These are phyloP conservation scores for Phyllosticta paracitricarpa DNA, from an alignment of 2,329 filamentous ascomycete genomes.

Conservation along the genomic window DNA sequence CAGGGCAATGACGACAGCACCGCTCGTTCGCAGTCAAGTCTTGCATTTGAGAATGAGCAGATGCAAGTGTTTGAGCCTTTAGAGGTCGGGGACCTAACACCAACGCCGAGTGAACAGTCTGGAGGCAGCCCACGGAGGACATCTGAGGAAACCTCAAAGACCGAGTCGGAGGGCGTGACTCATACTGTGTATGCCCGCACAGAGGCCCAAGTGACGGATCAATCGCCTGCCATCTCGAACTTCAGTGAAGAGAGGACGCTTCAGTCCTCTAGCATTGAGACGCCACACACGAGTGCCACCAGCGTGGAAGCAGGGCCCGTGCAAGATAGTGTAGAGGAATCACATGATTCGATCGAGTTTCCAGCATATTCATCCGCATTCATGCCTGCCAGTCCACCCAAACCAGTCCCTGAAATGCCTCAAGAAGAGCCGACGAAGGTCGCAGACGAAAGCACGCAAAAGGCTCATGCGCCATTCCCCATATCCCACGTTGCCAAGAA, in stretches of 20 bases:
- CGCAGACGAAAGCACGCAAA: background rate
- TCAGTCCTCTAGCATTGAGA: background rate
- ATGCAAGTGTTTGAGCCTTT: slow-evolving; percentile 10
- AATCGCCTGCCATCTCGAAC: background rate
- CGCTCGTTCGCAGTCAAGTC: background rate
- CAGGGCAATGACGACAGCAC: background rate
- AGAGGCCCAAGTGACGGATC: background rate
- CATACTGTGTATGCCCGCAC: background rate
- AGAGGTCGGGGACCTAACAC: slow-evolving; percentile 6
- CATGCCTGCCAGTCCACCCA: background rate
- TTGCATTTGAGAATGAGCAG: background rate
- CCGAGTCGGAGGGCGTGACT: background rate
- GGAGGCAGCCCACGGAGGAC: background rate
- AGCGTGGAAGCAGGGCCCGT: background rate
- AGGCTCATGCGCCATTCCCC: slow-evolving; percentile 46
- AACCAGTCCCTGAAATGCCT: background rate
- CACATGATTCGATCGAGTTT: background rate
- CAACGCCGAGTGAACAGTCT: slow-evolving; percentile 4
- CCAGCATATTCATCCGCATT: background rate
- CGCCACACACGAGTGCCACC: background rate
- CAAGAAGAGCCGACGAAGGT: background rate
- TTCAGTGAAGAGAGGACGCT: background rate
- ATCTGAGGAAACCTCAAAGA: background rate
- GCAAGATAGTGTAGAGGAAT: slow-evolving; percentile 1
- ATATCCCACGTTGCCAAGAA: slow-evolving; percentile 72